Conservation (phyloP, 2,329 filamentous ascomycete species). For the Aspergillus tubingensis region DNA sequence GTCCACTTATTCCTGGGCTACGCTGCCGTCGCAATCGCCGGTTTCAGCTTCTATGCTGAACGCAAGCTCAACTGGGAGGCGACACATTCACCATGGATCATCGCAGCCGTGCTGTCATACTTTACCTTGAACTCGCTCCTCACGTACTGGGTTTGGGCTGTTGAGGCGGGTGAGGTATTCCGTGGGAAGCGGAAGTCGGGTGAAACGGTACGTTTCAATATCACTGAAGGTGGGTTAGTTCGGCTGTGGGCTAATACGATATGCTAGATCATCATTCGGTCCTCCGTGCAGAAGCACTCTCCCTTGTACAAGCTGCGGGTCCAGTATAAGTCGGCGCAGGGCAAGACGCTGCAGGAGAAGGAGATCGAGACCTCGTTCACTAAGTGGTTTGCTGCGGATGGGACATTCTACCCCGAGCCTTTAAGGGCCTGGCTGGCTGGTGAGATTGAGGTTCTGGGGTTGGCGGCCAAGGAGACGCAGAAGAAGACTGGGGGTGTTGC, state of each 20-base stretch:
- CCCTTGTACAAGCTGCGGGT: constrained; percentile 79
- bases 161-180: constrained; percentile 83
- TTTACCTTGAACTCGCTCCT: constrained; percentile 74
- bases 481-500: constrained; percentile 33
- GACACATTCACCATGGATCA: constrained; percentile 75
- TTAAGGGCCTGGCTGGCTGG: constrained; percentile 64
- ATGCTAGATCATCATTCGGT: constrained; percentile 69
- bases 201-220: constrained; percentile 53
- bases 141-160: constrained; percentile 79
- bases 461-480: constrained; percentile 47
- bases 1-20: constrained; percentile 84
- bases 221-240: background rate
- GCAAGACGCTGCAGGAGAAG: constrained; percentile 46
- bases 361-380: constrained; percentile 60
- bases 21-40: constrained; percentile 75
- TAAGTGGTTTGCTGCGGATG: constrained; percentile 60
- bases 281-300: constrained; percentile 73
- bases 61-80: constrained; percentile 86
- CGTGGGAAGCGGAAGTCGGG: constrained; percentile 70
- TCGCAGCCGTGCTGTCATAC: constrained; percentile 77
- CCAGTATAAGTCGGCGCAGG: constrained; percentile 41
- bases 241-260: background rate
- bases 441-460: constrained; percentile 57
- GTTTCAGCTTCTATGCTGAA: constrained; percentile 84
- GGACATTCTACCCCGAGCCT: constrained; percentile 61